Evolutionary conservation across 2,329 filamentous ascomycete species (phyloP).

Genomic region (Arthrobotrys entomopaga): DNA sequence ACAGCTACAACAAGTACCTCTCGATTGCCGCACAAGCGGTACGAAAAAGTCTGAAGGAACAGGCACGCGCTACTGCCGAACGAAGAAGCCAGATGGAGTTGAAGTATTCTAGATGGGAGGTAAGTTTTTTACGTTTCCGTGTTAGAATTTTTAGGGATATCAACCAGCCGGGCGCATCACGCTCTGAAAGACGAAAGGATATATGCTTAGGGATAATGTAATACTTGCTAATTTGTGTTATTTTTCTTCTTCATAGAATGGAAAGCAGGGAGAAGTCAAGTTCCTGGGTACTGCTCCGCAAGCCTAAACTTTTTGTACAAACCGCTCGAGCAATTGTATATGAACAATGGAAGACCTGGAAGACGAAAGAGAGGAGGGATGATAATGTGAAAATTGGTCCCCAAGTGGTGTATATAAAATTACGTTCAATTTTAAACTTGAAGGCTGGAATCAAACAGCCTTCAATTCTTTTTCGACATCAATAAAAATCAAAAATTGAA

Average conservation of each 20-base stretch:
- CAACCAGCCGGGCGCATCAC: too few species aligned
- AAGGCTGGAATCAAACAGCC: too few species aligned
- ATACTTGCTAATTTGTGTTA: constrained; percentile 57
- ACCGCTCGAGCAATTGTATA: not conserved
- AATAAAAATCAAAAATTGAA: too few species aligned
- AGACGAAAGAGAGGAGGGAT: not conserved
- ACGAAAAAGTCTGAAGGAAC: constrained; percentile 96
- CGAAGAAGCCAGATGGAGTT: constrained; percentile 89
- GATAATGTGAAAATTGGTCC: not conserved
- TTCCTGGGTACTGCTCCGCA: constrained; percentile 66
- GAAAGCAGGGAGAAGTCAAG: constrained; percentile 91
- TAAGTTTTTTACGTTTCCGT: constrained; percentile 67
- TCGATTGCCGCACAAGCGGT: constrained; percentile 92
- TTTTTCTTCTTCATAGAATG: constrained; percentile 72
- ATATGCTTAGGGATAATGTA: constrained; percentile 59
- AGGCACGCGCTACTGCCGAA: constrained; percentile 86
- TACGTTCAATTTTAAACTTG: constrained; percentile 24
- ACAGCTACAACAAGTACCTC: constrained; percentile 99
- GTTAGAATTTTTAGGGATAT: too few species aligned
- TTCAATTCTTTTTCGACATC: too few species aligned
- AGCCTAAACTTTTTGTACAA: not conserved
- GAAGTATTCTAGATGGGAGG: constrained; percentile 93
- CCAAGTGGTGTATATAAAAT: constrained; percentile 25
- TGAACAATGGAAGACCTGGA: not conserved
- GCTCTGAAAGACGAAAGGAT: not conserved